Conservation (phyloP, 768 basidiomycete genomes). For the Candolleomyces aberdarensis region DNA sequence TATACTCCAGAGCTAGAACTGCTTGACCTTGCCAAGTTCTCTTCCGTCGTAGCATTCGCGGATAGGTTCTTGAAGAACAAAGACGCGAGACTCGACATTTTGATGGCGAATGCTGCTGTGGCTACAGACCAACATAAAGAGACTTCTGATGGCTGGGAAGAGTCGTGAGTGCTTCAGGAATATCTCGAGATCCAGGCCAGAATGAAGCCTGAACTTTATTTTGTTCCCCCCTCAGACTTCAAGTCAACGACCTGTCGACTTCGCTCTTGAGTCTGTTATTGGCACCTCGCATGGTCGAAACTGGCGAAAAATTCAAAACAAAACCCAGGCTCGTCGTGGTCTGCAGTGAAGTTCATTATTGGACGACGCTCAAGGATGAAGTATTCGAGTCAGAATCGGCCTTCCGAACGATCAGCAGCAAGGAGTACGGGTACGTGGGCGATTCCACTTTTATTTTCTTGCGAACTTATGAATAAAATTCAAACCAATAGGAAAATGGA, state of each 20-base stretch:
- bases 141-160: conserved; percentile 43
- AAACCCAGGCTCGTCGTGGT: conserved; percentile 37
- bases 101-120: conserved; percentile 43
- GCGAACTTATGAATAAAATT: not conserved
- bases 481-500: not conserved
- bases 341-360: conserved; percentile 37
- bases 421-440: conserved; percentile 12
- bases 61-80: conserved; percentile 27
- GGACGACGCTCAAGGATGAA: conserved; percentile 17
- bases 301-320: conserved; percentile 23
- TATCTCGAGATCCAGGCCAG: not conserved
- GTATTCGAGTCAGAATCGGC: conserved; percentile 21
- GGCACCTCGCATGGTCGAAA: conserved; percentile 36
- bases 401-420: conserved; percentile 24
- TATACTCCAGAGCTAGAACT: conserved; percentile 34
- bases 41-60: conserved; percentile 33
- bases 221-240: conserved; percentile 27
- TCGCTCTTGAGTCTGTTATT: conserved; percentile 36
- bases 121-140: conserved; percentile 13
- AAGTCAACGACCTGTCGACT: conserved; percentile 41
- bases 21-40: conserved; percentile 35
- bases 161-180: conserved; percentile 23
- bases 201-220: not conserved
- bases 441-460: too few relatives aligned
- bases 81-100: conserved; percentile 35